Base-by-base conservation (phyloP, 1,139 yeast species). In the Pichia terricola region DNA sequence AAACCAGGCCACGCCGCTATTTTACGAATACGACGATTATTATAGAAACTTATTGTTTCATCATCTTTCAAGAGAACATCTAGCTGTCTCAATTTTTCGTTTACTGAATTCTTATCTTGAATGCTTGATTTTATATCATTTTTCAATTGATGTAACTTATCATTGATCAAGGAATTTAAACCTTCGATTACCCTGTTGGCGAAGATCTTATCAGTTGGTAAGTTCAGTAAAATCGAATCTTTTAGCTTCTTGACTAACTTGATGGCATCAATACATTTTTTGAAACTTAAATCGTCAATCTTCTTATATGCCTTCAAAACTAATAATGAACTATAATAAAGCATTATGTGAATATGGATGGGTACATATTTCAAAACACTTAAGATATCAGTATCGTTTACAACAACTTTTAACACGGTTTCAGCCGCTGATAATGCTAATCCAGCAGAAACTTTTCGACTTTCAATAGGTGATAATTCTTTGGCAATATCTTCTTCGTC, bases 1-100 rank as follows among this genome's bases (percentile, higher is more conserved):
- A 77, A 70, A 0, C 84, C 83, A 0, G 85, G 85, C 85, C 85
- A 79, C 0, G 85, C 85, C 35, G 74, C 66, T 8, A 79, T 59
- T 42, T 51, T 43, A 22, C 42, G 37, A 22, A 38, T 49, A 3
- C 35, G 27, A 8, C 30, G 38, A 27, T 35, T 37, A 22, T 35
- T 32, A 37, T 33, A 32, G n/a, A 38, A 25, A 28, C 40, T 44
- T 11, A 27, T 10, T 5, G 41, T 42, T 28, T 44, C 45, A 16
- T 39, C 37, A 10, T 43, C 49, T 8, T 26, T 11, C 5, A 45
- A 32, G 3, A 43, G 45, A 4, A 26, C 26, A 11, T 45, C 44
- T 6, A 44, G 26, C 6, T 22, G 16, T 4, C 26, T 28, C 5
- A 45, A 22, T 34, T 33, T 34, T n/a, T 26, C 26, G n/a, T 30